Base-by-base conservation (phyloP, 2,329 filamentous ascomycete genomes). In the Aspergillus ustus region DNA sequence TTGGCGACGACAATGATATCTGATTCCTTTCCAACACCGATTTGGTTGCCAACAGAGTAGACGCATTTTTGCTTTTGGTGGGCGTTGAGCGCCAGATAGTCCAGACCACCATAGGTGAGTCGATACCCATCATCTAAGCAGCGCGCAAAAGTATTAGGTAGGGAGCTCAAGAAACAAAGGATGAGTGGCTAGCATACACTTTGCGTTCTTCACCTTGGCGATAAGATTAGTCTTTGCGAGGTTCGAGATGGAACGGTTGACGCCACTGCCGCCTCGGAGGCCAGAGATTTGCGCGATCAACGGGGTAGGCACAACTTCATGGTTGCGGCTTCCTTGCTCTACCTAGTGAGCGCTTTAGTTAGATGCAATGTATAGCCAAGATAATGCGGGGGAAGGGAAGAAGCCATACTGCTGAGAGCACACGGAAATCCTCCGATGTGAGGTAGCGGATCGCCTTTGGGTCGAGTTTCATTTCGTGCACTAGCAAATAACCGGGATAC, bases 21-120 rank as follows among this genome's bases (percentile, higher is more conserved):
- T 69, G 92, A 96, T 80, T 99, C 95, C 77, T 99, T 99, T 57
- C 95, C 95, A 3, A 98, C 93, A 52, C 96, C 95, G 67, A 99
- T 92, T 72, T 96, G 91, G 77, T 91, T 95, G 57, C 95, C 95
- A 4, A 98, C 92, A 68, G 91, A 96, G 84, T 96, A 98, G 45
- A 98, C 86, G 59, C 85, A 86, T 69, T 90, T 89, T 66, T 88
- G 84, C 70, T 91, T 90, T 61, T 93, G 89, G 76, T 98, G 90
- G 0, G 92, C 89, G 79, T 98, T 93, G 57, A 99, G 85, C 17
- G 95, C 92, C n/a, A 99, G 88, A 78, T 99, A 99, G 81, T 99
- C 95, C 52, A 98, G 88, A 2, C 95, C 95, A 70, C 95, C 95
- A 75, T 99, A 99, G 7, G 94, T 97, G 58, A 99, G 85, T 57